Evolutionary conservation across 2,329 filamentous ascomycete genomes (phyloP), one percentile per base, ranked within the genome.

Genomic region (Ceratocystis colombiana): DNA sequence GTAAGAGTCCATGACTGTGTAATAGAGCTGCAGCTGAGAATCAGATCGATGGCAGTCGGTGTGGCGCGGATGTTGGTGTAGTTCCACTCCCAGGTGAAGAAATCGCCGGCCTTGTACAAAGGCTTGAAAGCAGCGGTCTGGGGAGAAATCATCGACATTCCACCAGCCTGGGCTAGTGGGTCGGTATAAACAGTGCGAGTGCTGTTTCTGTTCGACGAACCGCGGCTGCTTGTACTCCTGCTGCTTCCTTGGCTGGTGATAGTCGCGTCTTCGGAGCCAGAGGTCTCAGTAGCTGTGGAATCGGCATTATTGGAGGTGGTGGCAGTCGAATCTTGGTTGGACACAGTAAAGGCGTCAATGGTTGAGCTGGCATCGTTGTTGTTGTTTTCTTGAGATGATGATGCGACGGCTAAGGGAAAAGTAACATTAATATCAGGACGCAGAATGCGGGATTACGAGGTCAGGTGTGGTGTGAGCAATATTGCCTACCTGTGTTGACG

Each of bases 71-170:
- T 73, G 57, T 80, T 80, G 2, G 85, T 87, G 76, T 86, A 87
- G 75, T 87, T 87, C 84, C 84, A 88, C 61, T 75, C 79, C 74
- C 82, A 84, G 15, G 83, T 86, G 55, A 86, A 76, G 57, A 77
- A 77, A 71, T 85, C 79, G 68, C 82, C 81, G 68, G 87, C 83
- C 71, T 83, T 83, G 78, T 82, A 86, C 50, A 84, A 77, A 67
- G 79, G 76, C 30, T 77, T 76, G 10, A 75, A 75, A 3, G 74
- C 72, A 2, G 76, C 77, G 5, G 77, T 73, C 48, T 77, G 75
- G 0, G 84, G 84, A 1, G 77, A 79, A 57, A 81, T 70, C 77
- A 87, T 81, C 61, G 77, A 75, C 46, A 85, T 77, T 64, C 77
- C 76, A 62, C 82, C 84, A 41, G 64, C 64, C 46, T 68, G 64